A percentile compares a stretch with the other conserved stretches of the same genome.
Conservation (phyloP, 176 grass and related monocot species). For the Alloteropsis semialata region DNA sequence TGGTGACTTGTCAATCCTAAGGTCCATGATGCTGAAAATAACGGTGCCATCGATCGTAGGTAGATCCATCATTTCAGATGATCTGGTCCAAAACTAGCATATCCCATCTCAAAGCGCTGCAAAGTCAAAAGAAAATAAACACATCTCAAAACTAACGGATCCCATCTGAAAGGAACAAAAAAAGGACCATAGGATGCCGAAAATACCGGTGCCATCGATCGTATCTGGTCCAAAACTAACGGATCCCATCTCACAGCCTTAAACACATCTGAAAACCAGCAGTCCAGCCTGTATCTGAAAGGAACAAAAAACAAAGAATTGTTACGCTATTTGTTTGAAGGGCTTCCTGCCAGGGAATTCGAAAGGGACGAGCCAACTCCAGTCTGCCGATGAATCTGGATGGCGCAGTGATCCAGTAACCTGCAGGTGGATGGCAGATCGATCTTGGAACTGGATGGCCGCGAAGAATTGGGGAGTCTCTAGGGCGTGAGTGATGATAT, state of each 20-base stretch:
- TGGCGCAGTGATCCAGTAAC: neutral
- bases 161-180: too few relatives aligned
- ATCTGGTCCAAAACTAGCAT: too few relatives aligned
- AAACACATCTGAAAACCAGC: neutral
- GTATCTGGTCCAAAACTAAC: neutral
- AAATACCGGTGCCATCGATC: neutral
- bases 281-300: neutral
- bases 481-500: neutral
- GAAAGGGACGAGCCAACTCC: neutral
- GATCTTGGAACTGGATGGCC: neutral
- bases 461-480: neutral
- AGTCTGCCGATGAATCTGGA: neutral
- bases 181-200: neutral
- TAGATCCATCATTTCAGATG: too few relatives aligned
- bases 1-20: too few relatives aligned
- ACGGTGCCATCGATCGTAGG: too few relatives aligned
- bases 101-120: too few relatives aligned
- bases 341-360: neutral
- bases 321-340: neutral
- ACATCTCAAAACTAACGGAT: too few relatives aligned
- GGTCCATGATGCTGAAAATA: too few relatives aligned
- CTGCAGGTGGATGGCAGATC: neutral
- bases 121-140: too few relatives aligned
- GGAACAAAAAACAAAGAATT: neutral
- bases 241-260: neutral